Evolutionary conservation across 2,329 filamentous ascomycete species (phyloP), one percentile per base, ranked within the genome.

Genomic region (Penicillium sclerotigenum): DNA sequence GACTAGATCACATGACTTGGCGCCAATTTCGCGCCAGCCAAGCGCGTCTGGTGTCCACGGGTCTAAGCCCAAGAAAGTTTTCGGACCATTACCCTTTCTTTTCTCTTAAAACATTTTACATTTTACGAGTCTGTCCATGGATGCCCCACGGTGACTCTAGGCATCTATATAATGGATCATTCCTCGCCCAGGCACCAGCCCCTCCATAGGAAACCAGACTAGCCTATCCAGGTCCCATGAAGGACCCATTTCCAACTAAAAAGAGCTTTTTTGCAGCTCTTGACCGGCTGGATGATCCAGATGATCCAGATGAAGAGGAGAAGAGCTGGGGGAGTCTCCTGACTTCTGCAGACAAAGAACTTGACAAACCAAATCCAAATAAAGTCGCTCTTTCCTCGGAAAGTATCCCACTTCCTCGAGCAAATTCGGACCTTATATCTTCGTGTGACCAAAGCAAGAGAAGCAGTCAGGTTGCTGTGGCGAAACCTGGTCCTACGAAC

Each of bases 261-360:
- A 59, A 65, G 54, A 55, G 60, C 18, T 73, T 77, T 51, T 77
- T 75, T 59, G 62, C 57, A 16, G 68, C 64, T 20, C 65, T 77
- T 9, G 73, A 76, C 38, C 47, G 56, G 29, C 55, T 75, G 36
- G 72, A 72, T 56, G 55, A 65, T 11, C 38, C 59, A 4, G 70
- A 71, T 41, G 63, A 65, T 24, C 65, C 68, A 16, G 62, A 69
- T 29, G 58, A 66, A 38, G 65, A 63, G 6, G 52, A 65, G 13
- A 59, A 69, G n/a, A 57, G 54, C 8, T 47, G 69, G 22, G 54
- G 50, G 43, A 34, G 34, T 31, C 10, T 47, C 14, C 16, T 38
- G 29, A 43, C 40, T 46, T 18, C 20, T n/a, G 18, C 22, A 36
- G 33, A 52, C 46, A 31, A 54, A 48, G 34, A n/a, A 53, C 16